Evolutionary conservation across 2,329 filamentous ascomycete genomes (phyloP), one percentile per base, ranked within the genome.

Genomic region (Cadophora luteo-olivacea): DNA sequence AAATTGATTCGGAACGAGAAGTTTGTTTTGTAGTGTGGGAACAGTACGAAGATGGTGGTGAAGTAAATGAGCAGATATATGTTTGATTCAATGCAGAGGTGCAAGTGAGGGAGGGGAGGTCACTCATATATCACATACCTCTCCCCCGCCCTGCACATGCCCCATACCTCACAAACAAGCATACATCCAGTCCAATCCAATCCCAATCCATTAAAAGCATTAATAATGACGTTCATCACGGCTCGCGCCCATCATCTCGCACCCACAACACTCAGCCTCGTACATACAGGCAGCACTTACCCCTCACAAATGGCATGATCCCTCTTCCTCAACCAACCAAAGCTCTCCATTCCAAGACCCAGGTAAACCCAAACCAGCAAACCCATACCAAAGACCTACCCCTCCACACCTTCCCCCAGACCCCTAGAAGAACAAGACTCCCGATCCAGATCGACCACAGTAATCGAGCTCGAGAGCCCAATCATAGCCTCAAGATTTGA

Each of bases 201-300:
- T 52, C n/a, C n/a, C 36, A 51, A 51, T 36, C 45, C 55, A 54
- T 25, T 49, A 61, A 68, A 64, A 64, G 61, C 45, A 68, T 64
- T 68, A 65, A 62, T 65, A 68, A 68, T 68, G 67, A 68, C 38
- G 57, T 51, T 68, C 63, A 68, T 66, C 67, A 62, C 54, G 19
- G 52, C 45, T 36, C 36, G 19, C 19, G n/a, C 57, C 38, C 63
- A 67, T 60, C 62, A 64, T 60, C 48, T 19, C 25, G 24, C 33
- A 25, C 24, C 54, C 60, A 41, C 16, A 25, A 48, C 32, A 57
- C 61, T 65, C 68, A 58, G 65, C 61, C 61, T 61, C 45, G 61
- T 55, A 55, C 36, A 62, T 60, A 41, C 19, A 41, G 33, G 36
- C 22, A 60, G 32, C 55, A 22, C 57, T 60, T 68, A 66, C 66